Percentiles rank a stretch among this genome's conserved stretches.
These are phyloP conservation scores for Hymenoscyphus fructigenus DNA, from an alignment of 2,329 filamentous ascomycete species.

Conservation along the genomic window DNA sequence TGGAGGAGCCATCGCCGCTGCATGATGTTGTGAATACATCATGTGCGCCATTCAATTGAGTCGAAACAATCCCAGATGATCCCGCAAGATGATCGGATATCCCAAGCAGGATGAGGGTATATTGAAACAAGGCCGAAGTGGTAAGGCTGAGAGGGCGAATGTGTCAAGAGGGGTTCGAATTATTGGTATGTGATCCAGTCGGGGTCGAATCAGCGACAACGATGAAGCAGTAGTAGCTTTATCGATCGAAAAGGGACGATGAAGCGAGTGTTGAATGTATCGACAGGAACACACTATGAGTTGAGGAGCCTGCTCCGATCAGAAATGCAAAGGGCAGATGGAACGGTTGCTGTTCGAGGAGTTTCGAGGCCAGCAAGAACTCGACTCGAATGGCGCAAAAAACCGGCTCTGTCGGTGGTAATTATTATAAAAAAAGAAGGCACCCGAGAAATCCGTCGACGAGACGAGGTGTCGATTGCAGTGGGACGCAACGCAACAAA, in stretches of 20 bases:
- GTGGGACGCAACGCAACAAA: not conserved
- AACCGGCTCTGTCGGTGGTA: conserved; percentile 26
- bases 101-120: conserved; percentile 20
- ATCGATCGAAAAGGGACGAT: conserved; percentile 25
- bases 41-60: conserved; percentile 38
- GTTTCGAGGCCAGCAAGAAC: conserved; percentile 39
- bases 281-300: conserved; percentile 24
- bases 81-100: conserved; percentile 18
- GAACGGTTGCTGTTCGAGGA: conserved; percentile 38
- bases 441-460: not conserved
- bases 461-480: not conserved
- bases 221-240: conserved; percentile 33
- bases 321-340: conserved; percentile 32
- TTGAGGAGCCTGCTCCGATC: conserved; percentile 37
- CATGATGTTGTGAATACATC: conserved; percentile 76
- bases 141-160: conserved; percentile 23
- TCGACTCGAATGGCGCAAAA: conserved; percentile 31
- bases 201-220: conserved; percentile 28
- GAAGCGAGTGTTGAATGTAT: conserved; percentile 34
- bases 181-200: conserved; percentile 17
- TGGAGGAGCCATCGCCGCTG: conserved; percentile 78
- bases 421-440: conserved; percentile 26
- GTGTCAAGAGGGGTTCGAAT: conserved; percentile 15
- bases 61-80: conserved; percentile 29
- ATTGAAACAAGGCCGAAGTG: conserved; percentile 33